A percentile compares a stretch with the other conserved stretches of the same genome.
phyloP scores from a whole-genome alignment of 257 asterid genomes.

The Cinchona pubescens region DNA sequence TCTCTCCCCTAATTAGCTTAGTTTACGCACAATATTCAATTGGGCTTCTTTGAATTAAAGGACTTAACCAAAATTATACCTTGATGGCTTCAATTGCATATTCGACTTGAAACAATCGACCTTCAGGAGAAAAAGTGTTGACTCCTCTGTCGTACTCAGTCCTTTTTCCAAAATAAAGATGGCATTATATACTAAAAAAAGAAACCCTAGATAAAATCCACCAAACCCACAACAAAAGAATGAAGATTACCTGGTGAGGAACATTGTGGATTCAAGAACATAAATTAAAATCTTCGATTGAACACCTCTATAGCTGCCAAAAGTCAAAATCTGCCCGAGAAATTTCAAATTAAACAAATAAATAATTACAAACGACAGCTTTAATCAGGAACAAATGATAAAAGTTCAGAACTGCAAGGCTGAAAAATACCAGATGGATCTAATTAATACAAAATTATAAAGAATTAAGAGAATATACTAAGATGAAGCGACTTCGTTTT shows the following conservation, averaged over 20 bases:
- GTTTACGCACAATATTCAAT: neutral
- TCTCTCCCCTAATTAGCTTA: too few species aligned
- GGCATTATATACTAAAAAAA: neutral
- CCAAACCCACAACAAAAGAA: neutral
- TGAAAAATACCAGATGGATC: slow-evolving; percentile 7
- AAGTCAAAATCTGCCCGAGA: neutral
- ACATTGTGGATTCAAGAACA: slow-evolving; percentile 52
- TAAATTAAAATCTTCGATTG: slow-evolving; percentile 7
- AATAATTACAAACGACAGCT: neutral
- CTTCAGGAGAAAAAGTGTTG: slow-evolving; percentile 93
- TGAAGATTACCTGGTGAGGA: slow-evolving; percentile 61
- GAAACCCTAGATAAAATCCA: slow-evolving; percentile 23
- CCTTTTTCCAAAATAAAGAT: slow-evolving; percentile 26
- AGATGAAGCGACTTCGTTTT: neutral
- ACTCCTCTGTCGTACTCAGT: slow-evolving; percentile 95
- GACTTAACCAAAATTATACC: slow-evolving; percentile 27
- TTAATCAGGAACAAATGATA: neutral
- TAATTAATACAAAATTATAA: neutral
- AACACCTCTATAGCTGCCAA: slow-evolving; percentile 21
- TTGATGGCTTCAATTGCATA: slow-evolving; percentile 92
- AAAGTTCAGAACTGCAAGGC: neutral
- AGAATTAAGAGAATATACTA: too few species aligned
- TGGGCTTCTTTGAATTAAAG: neutral
- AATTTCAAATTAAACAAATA: neutral
- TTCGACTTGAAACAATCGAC: slow-evolving; percentile 87